These are phyloP conservation scores for Lactifluus echinatus DNA, from an alignment of 768 basidiomycete species.

Conservation along the genomic window DNA sequence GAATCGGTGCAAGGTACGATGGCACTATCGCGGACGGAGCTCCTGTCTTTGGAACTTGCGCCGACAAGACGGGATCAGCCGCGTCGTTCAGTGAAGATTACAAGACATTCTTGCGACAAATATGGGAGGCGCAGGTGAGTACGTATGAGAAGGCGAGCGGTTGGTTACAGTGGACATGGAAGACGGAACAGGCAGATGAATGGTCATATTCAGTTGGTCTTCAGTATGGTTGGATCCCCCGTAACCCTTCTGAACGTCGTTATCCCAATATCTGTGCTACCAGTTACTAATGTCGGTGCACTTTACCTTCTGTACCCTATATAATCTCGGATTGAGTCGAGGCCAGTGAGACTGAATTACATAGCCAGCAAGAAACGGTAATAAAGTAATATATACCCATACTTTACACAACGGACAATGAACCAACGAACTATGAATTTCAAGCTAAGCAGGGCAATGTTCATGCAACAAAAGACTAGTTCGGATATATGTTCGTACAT, in stretches of 20 bases:
- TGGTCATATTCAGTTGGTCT: constrained; percentile 87
- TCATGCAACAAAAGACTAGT: too few relatives aligned
- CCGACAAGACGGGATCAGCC: constrained; percentile 62
- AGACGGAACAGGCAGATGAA: constrained; percentile 74
- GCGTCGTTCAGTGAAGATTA: constrained; percentile 65
- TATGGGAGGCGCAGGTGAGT: constrained; percentile 74
- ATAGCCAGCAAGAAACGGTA: too few relatives aligned
- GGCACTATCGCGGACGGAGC: constrained; percentile 54
- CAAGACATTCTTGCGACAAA: constrained; percentile 73
- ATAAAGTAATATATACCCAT: too few relatives aligned
- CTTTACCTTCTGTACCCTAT: too few relatives aligned
- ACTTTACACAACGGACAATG: too few relatives aligned
- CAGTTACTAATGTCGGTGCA: neutral
- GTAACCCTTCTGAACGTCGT: constrained; percentile 38
- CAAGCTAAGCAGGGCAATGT: too few relatives aligned
- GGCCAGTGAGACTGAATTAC: too few relatives aligned
- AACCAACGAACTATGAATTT: too few relatives aligned
- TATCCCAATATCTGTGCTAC: constrained; percentile 56
- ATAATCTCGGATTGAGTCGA: too few relatives aligned
- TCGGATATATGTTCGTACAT: neutral
- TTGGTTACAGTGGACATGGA: constrained; percentile 84
- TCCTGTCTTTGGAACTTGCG: constrained; percentile 62
- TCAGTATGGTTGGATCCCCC: constrained; percentile 76
- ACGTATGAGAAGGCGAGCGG: constrained; percentile 63
- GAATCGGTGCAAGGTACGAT: constrained; percentile 51